phyloP scores from a whole-genome alignment of 2,329 filamentous ascomycete genomes.

The Chaetomium globosum region DNA sequence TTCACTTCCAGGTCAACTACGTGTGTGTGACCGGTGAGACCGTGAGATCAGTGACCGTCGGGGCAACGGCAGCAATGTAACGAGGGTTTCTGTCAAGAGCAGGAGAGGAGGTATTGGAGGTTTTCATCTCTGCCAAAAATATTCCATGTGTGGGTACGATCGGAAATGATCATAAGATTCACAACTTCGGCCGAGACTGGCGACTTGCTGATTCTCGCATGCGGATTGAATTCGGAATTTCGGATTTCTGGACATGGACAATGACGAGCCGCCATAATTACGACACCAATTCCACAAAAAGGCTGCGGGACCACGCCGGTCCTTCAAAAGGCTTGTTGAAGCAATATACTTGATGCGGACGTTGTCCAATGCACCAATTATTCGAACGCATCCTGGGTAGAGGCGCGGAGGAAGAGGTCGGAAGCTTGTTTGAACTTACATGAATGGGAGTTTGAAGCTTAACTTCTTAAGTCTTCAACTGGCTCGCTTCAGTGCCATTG shows the following conservation, averaged over 20 bases:
- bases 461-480: neutral
- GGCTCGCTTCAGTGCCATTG: constrained; percentile 5
- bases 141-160: neutral
- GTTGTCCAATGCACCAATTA: neutral
- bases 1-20: neutral
- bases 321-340: neutral
- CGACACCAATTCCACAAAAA: neutral
- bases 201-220: neutral
- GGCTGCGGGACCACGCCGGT: neutral
- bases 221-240: too few species aligned
- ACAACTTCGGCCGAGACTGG: neutral
- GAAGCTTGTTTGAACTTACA: neutral
- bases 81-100: too few species aligned
- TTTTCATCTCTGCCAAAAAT: neutral
- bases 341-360: neutral
- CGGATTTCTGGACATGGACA: neutral
- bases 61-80: too few species aligned
- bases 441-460: neutral
- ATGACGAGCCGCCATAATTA: neutral
- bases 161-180: neutral
- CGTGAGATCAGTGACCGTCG: neutral
- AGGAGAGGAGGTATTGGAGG: neutral
- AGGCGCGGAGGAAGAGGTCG: neutral
- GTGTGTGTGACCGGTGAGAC: neutral
- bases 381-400: neutral